Evolutionary conservation across 1,284 basidiomycete species (phyloP), one percentile per base, ranked within the genome.

Genomic region (Cystobasidium sp.): DNA sequence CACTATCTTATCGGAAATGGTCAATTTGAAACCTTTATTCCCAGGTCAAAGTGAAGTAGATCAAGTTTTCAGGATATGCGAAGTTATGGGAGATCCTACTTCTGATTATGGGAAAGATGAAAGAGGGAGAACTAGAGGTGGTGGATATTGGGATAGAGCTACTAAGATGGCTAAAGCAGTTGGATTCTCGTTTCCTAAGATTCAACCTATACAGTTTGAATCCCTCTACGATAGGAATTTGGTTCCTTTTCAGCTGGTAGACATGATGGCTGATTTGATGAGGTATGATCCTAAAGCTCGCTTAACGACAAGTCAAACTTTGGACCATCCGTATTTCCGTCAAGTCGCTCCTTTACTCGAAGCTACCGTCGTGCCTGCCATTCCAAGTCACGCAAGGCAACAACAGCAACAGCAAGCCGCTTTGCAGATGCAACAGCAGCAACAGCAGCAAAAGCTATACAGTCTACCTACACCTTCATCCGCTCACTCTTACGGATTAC

Each of bases 31-130:
- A 78, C 96, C 97, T 0, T 86, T 99, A 39, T 99, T 99, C 82
- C 96, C 97, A n/a, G 97, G 97, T n/a, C 88, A 90, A 71, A 91
- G 90, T 81, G 95, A 97, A 82, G 86, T 94, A 63, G 96, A 99
- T 84, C 97, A 99, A 83, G 89, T 99, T 31, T 88, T 88, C 74
- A 87, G 90, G 81, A 97, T 99, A 74, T 92, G 90, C 79, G 91
- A 96, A 76, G 86, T 95, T 14, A 86, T 99, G 46, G 97, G 97
- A n/a, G 92, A 98, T 82, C 96, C 97, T 12, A 87, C 87, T 71
- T 86, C 89, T 75, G 90, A 91, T 49, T 94, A 97, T 81, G 93
- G 93, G 14, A 77, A 86, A 6, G 94, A 97, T 81, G 84, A 85
- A 41, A 85, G 90, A 72, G 88, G 90, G 8, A 87, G 87, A 80